These are phyloP conservation scores for Sherardia arvensis DNA, from an alignment of 257 asterid genomes.

Conservation along the genomic window DNA sequence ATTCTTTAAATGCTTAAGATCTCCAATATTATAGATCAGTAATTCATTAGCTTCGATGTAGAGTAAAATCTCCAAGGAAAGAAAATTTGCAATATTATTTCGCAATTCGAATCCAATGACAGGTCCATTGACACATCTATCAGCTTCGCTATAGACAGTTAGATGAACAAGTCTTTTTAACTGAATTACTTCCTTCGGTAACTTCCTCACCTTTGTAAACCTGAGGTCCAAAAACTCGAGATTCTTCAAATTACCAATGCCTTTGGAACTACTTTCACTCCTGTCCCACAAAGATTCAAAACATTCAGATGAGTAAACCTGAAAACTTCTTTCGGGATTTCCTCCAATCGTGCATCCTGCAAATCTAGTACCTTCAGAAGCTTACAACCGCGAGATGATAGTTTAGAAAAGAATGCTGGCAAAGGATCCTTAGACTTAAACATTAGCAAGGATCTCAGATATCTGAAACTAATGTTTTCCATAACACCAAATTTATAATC, in stretches of 20 bases:
- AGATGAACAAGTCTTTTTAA: constrained; percentile 7
- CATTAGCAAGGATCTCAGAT: constrained; percentile 15
- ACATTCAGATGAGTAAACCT: constrained; percentile 5
- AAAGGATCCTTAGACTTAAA: neutral
- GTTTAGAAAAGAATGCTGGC: neutral
- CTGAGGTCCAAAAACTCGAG: constrained; percentile 7
- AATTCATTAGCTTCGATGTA: neutral
- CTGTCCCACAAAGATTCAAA: neutral
- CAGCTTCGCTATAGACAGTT: neutral
- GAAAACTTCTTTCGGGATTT: constrained; percentile 15
- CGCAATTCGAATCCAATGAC: constrained; percentile 13
- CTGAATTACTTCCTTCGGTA: constrained; percentile 16
- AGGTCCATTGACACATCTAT: neutral
- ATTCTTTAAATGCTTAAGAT: constrained; percentile 12
- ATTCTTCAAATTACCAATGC: constrained; percentile 6
- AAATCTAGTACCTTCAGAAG: constrained; percentile 11
- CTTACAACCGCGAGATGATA: neutral
- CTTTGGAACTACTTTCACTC: constrained; percentile 9
- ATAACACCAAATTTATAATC: neutral
- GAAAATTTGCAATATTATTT: constrained; percentile 6
- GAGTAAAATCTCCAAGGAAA: constrained; percentile 9
- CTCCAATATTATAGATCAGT: constrained; percentile 7
- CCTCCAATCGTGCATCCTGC: neutral
- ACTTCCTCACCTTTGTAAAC: neutral
- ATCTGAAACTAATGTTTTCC: neutral